Base-by-base conservation (phyloP, 805 yeast species). In the Barnettozyma botsteinii region DNA sequence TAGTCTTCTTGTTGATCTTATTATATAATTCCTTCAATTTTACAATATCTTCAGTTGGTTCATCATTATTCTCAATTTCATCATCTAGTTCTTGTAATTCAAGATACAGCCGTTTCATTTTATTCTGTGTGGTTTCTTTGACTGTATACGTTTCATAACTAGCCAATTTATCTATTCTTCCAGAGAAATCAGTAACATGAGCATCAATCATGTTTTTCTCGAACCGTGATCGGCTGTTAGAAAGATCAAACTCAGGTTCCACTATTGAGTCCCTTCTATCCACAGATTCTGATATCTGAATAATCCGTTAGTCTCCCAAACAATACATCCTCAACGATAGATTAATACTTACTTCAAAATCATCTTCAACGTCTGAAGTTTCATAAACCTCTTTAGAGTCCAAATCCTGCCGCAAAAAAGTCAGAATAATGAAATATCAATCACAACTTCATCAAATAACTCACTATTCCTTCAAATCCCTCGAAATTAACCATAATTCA, bases 291-390 rank as follows among this genome's bases (percentile, higher is more conserved):
- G 35, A 15, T 8, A 34, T 4, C 45, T 42, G 12, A 4, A 9
- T 14, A 6, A 8, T 15, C 1, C 12, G 34, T 36, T 33, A 30
- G 29, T 26, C 15, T 10, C 20, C 31, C 7, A 14, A 15, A 7
- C 20, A 5, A 9, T 17, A 7, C 11, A 11, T 5, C 5, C 22
- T 4, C 10, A 18, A 28, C 25, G n/a, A n/a, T n/a, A n/a, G n/a
- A n/a, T n/a, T n/a, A 22, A 15, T 18, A 35, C 53, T 50, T 5
- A 59, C 62, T 20, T 65, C 64, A 35, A 67, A 67, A 4, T 65
- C 52, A 41, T 71, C 76, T 4, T 75, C 72, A 1, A 48, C 47
- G 36, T 55, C 58, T 3, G 57, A 53, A 7, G 75, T 69, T 50
- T 72, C 76, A 43, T 60, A 71, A 3, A 72, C 63, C 24, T 65